Conservation (phyloP, 2,329 filamentous ascomycete species). For the Grosmannia serpens region DNA sequence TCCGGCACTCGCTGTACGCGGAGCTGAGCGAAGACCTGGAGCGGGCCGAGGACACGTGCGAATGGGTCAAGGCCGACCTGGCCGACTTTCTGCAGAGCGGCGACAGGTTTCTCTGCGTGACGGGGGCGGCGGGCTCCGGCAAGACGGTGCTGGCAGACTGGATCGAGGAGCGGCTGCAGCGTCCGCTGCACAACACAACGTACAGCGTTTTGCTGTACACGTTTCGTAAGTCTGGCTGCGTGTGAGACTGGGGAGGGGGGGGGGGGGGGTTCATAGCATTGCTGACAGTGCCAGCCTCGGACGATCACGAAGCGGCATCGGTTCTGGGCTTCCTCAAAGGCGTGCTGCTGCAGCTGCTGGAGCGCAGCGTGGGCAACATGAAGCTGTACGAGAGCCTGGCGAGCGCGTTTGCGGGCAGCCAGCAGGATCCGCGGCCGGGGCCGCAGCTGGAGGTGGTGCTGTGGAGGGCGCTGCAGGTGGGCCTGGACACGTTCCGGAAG, state of each 20-base stretch:
- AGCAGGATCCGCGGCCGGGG: background rate
- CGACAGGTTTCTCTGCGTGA: conserved; percentile 24
- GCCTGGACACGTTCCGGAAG: conserved; percentile 20
- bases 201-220: conserved; percentile 25
- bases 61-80: conserved; percentile 25
- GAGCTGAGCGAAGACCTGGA: conserved; percentile 25
- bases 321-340: conserved; percentile 23
- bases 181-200: conserved; percentile 22
- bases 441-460: conserved; percentile 16
- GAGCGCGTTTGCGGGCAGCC: conserved; percentile 12
- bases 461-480: conserved; percentile 23
- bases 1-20: conserved; percentile 21
- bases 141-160: conserved; percentile 73
- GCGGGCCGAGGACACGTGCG: conserved; percentile 27
- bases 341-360: conserved; percentile 25
- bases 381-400: conserved; percentile 21
- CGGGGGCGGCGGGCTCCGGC: conserved; percentile 66
- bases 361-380: conserved; percentile 26
- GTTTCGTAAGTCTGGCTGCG: conserved; percentile 20
- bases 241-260: no score
- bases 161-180: conserved; percentile 27
- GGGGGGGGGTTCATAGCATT: background rate
- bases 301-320: conserved; percentile 20
- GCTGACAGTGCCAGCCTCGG: conserved; percentile 15
- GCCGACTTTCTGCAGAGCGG: conserved; percentile 22